Evolutionary conservation across 1,139 yeast species (phyloP).

Genomic region (Hansenula lynferdii): DNA sequence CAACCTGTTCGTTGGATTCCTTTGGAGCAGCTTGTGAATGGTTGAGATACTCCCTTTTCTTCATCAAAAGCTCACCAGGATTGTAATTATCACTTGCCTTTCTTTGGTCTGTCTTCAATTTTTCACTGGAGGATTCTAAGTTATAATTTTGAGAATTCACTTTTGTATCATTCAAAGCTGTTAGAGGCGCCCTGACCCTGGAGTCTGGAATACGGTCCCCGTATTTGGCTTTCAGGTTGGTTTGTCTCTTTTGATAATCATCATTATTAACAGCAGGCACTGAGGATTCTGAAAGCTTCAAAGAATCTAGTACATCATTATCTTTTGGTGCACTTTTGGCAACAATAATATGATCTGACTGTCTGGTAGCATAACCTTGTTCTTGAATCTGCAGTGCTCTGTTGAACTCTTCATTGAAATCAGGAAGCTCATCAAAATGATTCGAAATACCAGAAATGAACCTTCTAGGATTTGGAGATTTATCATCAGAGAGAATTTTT

Average conservation of each 20-base stretch:
- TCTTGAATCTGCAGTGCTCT: constrained; percentile 27
- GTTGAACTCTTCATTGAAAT: constrained; percentile 33
- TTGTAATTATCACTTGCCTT: constrained; percentile 18
- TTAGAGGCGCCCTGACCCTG: constrained; percentile 14
- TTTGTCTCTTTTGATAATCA: constrained; percentile 10
- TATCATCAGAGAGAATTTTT: constrained; percentile 3
- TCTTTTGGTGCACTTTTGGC: constrained; percentile 24
- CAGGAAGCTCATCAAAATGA: constrained; percentile 30
- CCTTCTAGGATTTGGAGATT: constrained; percentile 26
- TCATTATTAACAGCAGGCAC: constrained; percentile 11
- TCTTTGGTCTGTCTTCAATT: too few species aligned
- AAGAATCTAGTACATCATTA: constrained; percentile 6
- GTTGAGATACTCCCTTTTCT: constrained; percentile 1
- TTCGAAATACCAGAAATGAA: constrained; percentile 32
- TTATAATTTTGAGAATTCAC: too few species aligned
- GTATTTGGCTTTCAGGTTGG: neutral
- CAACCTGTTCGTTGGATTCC: constrained; percentile 5
- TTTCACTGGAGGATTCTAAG: too few species aligned
- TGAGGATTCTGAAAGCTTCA: constrained; percentile 11
- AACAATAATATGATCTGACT: constrained; percentile 25
- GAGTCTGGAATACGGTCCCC: constrained; percentile 5
- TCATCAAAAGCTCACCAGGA: constrained; percentile 16
- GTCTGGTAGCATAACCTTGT: constrained; percentile 29
- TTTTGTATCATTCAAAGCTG: constrained; percentile 5
- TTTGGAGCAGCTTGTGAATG: too few species aligned